These are phyloP conservation scores for Cryphonectria carpinicola DNA, from an alignment of 2,329 filamentous ascomycete genomes.

Conservation along the genomic window DNA sequence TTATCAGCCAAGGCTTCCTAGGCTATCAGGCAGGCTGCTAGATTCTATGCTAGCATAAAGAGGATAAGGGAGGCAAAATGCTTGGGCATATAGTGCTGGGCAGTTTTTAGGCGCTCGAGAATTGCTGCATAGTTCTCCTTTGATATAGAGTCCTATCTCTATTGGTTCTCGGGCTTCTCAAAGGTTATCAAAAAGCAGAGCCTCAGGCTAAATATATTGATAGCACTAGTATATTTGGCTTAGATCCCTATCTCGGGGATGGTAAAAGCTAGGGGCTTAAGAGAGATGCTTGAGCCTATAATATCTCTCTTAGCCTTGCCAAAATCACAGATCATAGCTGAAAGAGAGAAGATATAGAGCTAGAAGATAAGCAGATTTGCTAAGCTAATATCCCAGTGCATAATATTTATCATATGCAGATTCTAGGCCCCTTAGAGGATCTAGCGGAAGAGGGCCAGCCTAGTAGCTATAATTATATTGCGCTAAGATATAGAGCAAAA, in stretches of 20 bases:
- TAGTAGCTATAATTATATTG: background rate
- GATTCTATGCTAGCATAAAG: constrained; percentile 3
- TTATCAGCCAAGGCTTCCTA: background rate
- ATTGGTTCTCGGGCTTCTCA: background rate
- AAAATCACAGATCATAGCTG: background rate
- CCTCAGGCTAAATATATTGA: background rate
- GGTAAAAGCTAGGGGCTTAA: background rate
- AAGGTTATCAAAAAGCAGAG: background rate
- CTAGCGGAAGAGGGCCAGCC: constrained; percentile 22
- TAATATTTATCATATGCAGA: constrained; percentile 21
- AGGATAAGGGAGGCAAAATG: background rate
- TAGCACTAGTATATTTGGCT: background rate
- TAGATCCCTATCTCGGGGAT: background rate
- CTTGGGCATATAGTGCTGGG: background rate
- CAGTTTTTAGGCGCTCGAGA: too few species aligned
- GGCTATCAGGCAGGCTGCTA: background rate
- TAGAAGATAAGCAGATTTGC: constrained; percentile 27
- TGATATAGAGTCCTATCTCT: too few species aligned
- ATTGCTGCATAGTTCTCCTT: too few species aligned
- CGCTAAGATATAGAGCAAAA: constrained; percentile 19
- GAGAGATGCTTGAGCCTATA: background rate
- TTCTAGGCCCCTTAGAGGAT: constrained; percentile 21
- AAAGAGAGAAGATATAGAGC: background rate
- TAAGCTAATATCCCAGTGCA: too few species aligned
- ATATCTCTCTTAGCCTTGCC: background rate